Evolutionary conservation across 1,284 basidiomycete species (phyloP).

Genomic region (Abortiporus biennis): DNA sequence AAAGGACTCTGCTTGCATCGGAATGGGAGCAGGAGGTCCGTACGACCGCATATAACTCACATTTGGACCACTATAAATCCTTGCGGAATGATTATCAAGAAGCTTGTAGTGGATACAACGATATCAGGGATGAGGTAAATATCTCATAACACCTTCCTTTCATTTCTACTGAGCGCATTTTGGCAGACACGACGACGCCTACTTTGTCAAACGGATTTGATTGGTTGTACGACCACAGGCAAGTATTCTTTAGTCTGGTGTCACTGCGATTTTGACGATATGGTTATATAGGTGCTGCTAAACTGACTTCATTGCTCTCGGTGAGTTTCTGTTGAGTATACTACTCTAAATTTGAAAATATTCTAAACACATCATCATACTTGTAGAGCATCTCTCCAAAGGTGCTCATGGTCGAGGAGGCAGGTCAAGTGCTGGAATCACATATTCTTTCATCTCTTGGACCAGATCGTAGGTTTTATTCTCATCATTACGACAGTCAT

Average conservation of each 20-base stretch:
- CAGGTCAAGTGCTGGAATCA: constrained; percentile 73
- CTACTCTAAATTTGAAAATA: constrained; percentile 2
- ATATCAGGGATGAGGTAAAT: constrained; percentile 18
- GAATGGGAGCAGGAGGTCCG: constrained; percentile 19
- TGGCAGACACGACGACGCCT: constrained; percentile 23
- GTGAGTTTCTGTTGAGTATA: constrained; percentile 24
- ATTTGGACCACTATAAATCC: constrained; percentile 13
- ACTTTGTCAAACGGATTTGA: constrained; percentile 47
- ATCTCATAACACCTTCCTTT: not conserved
- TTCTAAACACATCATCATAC: constrained; percentile 30
- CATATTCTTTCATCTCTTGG: constrained; percentile 59
- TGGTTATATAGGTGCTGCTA: constrained; percentile 54
- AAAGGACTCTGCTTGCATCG: constrained; percentile 13
- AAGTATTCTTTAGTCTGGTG: constrained; percentile 6
- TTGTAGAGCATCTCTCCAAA: constrained; percentile 28
- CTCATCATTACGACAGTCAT: not conserved
- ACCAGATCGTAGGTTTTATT: constrained; percentile 30
- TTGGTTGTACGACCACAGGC: constrained; percentile 71
- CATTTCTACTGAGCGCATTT: not conserved
- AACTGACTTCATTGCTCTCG: constrained; percentile 49
- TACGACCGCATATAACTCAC: constrained; percentile 12
- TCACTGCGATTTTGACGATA: not conserved
- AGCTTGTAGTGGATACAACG: constrained; percentile 15
- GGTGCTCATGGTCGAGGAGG: constrained; percentile 39
- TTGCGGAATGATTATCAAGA: constrained; percentile 12